phyloP scores from a whole-genome alignment of 108 stramenopile genomes.

The Skeletonema marinoi region DNA sequence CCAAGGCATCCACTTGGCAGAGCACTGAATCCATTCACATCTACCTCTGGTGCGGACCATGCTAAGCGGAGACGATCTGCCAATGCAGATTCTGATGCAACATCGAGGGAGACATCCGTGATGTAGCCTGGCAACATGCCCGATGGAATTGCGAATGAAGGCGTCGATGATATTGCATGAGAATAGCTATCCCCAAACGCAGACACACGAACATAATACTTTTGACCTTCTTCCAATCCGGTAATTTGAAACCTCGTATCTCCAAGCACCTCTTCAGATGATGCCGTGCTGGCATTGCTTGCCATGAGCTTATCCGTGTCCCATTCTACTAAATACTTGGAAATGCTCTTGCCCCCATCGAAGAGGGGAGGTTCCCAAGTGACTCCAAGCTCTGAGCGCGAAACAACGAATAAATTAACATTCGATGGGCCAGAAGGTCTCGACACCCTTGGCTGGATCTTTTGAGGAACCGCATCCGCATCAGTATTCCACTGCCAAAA shows the following conservation, averaged over 20 bases:
- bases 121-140: slow-evolving; percentile 38
- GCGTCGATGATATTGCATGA: slow-evolving; percentile 44
- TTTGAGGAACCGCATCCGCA: slow-evolving; percentile 5
- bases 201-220: slow-evolving; percentile 60
- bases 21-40: slow-evolving; percentile 36
- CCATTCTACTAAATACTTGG: slow-evolving; percentile 77
- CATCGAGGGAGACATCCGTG: slow-evolving; percentile 25
- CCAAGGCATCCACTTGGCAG: slow-evolving; percentile 35
- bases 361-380: slow-evolving; percentile 52
- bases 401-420: slow-evolving; percentile 57
- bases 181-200: slow-evolving; percentile 61
- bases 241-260: slow-evolving; percentile 43
- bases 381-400: slow-evolving; percentile 58
- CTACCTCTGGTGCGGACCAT: slow-evolving; percentile 47
- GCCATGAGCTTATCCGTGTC: slow-evolving; percentile 49
- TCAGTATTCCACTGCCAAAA: slow-evolving; percentile 24
- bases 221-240: slow-evolving; percentile 40
- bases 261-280: slow-evolving; percentile 39
- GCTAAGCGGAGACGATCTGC: slow-evolving; percentile 53
- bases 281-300: slow-evolving; percentile 35
- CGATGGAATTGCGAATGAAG: slow-evolving; percentile 34
- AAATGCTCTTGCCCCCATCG: slow-evolving; percentile 58
- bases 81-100: slow-evolving; percentile 42
- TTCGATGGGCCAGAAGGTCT: slow-evolving; percentile 50
- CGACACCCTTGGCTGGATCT: slow-evolving; percentile 37